Evolutionary conservation across 2,329 filamentous ascomycete genomes (phyloP).

Genomic region (Periconia sp.): DNA sequence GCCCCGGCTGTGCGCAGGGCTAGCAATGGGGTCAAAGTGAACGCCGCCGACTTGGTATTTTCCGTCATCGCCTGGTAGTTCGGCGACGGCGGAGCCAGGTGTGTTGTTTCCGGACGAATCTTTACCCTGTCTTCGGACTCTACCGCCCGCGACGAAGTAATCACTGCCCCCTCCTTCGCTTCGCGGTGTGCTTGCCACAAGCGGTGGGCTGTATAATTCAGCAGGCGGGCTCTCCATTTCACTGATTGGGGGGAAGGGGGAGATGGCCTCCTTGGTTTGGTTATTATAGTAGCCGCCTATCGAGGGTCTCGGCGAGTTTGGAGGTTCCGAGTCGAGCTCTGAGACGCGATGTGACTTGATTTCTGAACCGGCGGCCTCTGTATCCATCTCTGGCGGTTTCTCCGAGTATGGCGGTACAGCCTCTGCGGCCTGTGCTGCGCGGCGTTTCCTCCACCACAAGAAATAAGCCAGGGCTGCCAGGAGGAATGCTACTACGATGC

Average conservation of each 20-base stretch:
- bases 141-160: slow-evolving; percentile 27
- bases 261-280: slow-evolving; percentile 19
- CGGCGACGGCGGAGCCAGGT: slow-evolving; percentile 26
- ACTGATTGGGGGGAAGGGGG: slow-evolving; percentile 30
- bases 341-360: slow-evolving; percentile 35
- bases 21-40: slow-evolving; percentile 15
- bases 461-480: slow-evolving; percentile 27
- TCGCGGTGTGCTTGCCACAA: slow-evolving; percentile 13
- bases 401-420: slow-evolving; percentile 6
- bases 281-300: slow-evolving; percentile 27
- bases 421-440: slow-evolving; percentile 2
- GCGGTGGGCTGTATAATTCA: slow-evolving; percentile 37
- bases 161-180: slow-evolving; percentile 15
- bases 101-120: slow-evolving; percentile 30
- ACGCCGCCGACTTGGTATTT: slow-evolving; percentile 15
- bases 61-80: slow-evolving; percentile 35
- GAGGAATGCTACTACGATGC: slow-evolving; percentile 29
- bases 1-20: slow-evolving; percentile 13
- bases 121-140: slow-evolving; percentile 19
- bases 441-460: slow-evolving; percentile 29
- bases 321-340: slow-evolving; percentile 37
- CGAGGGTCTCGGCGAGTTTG: slow-evolving; percentile 26
- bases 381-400: slow-evolving; percentile 30
- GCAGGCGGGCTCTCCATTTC: slow-evolving; percentile 38
- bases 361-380: slow-evolving; percentile 26